Evolutionary conservation across 257 asterid genomes (phyloP), one percentile per base, ranked within the genome.

Genomic region (Parsonsia alboflavescens): DNA sequence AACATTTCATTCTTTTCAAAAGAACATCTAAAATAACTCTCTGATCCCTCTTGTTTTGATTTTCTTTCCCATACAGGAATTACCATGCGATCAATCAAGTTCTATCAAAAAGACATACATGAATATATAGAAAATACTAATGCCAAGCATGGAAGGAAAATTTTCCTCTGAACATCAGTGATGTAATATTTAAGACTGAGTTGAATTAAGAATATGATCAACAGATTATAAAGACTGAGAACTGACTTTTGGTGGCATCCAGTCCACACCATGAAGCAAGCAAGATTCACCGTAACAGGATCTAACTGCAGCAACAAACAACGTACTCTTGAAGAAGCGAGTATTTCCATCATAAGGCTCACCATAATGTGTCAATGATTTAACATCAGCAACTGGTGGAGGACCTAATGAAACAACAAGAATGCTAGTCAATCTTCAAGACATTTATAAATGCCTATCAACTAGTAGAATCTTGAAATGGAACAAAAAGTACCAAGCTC

Each of bases 161-260:
- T 10, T 50, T 54, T 72, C 56, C 16, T n/a, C 15, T 19, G 6
- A 26, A 26, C 39, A 39, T 28, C 12, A 63, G 6, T 36, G 70
- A 28, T 64, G 22, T 21, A 0, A 56, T 42, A n/a, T 58, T 53
- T 69, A 64, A 48, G 39, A 39, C 22, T n/a, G 4, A 73, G 48
- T 45, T 39, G 39, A 50, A 33, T 9, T 10, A 41, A 22, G 9
- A 7, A 17, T 70, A 50, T 52, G 45, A 3, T 64, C 3, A 64
- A 64, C 49, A 19, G 7, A 39, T 28, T 7, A 22, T 6, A 61
- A 45, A 46, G 61, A 19, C 61, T 49, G 24, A 42, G 50, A 26
- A 76, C 45, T 71, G 75, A 94, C 97, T 97, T 94, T 94, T 52
- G 99, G 99, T 44, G 99, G 96, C 97, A 94, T 92, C 97, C 97